phyloP scores from a whole-genome alignment of 2,329 filamentous ascomycete species.

The Magnaporthiopsis incrustans region DNA sequence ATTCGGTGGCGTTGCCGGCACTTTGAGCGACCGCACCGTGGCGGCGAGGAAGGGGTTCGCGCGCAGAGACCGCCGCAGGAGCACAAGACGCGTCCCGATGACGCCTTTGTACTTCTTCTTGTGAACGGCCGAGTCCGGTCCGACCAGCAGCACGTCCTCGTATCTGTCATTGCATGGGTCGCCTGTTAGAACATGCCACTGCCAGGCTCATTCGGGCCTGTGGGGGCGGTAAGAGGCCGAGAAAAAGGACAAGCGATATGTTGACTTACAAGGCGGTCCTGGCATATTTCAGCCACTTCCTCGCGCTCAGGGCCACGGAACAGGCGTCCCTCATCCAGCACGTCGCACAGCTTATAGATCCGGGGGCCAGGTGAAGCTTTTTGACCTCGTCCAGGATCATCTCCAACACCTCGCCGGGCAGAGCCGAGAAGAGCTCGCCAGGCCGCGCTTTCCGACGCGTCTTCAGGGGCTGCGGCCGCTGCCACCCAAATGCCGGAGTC shows the following conservation, averaged over 20 bases:
- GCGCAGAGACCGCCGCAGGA: slow-evolving; percentile 51
- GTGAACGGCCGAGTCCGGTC: slow-evolving; percentile 39
- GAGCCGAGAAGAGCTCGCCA: slow-evolving; percentile 44
- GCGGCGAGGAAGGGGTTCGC: slow-evolving; percentile 43
- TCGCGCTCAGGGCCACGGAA: slow-evolving; percentile 39
- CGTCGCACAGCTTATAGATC: slow-evolving; percentile 49
- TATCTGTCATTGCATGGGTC: slow-evolving; percentile 25
- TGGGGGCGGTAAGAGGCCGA: too few species aligned
- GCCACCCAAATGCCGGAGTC: slow-evolving; percentile 17
- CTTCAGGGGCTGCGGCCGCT: slow-evolving; percentile 27
- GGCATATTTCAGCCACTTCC: slow-evolving; percentile 44
- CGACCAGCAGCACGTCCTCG: slow-evolving; percentile 49
- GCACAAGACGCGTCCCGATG: slow-evolving; percentile 41
- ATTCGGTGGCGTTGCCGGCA: slow-evolving; percentile 37
- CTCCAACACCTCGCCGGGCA: slow-evolving; percentile 52
- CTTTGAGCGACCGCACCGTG: slow-evolving; percentile 49
- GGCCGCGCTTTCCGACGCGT: slow-evolving; percentile 28
- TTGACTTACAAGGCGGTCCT: slow-evolving; percentile 32
- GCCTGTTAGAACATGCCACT: neutral
- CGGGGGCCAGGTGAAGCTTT: slow-evolving; percentile 37
- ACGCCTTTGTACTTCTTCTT: slow-evolving; percentile 46
- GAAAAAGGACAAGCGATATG: too few species aligned
- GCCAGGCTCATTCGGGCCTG: too few species aligned
- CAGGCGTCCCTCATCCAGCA: slow-evolving; percentile 58
- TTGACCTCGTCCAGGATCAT: slow-evolving; percentile 48